Evolutionary conservation across 345 rosid genomes (phyloP).

Genomic region (Balakata baccata): DNA sequence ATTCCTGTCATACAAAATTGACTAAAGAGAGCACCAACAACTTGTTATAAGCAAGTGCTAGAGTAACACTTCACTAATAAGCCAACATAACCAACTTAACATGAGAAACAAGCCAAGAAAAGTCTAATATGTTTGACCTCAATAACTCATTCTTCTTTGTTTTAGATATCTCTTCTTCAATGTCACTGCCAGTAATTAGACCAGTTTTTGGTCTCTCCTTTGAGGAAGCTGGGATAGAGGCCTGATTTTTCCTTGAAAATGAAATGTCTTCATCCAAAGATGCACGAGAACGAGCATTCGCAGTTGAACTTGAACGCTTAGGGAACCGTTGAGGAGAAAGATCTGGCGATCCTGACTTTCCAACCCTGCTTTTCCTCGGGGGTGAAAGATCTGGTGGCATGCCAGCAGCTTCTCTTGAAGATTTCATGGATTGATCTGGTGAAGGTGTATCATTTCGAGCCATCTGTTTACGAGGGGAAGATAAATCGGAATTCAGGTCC

Average conservation of each 20-base stretch:
- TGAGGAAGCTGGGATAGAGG: conserved; percentile 31
- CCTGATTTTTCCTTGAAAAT: conserved; percentile 54
- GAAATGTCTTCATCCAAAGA: conserved; percentile 45
- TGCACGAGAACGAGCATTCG: conserved; percentile 16
- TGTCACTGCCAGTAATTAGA: conserved; percentile 64
- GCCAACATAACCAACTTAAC: conserved; percentile 7
- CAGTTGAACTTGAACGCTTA: conserved; percentile 20
- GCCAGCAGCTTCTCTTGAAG: conserved; percentile 30
- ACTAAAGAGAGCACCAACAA: background rate
- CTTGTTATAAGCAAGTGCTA: background rate
- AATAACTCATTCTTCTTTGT: conserved; percentile 52
- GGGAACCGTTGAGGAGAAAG: conserved; percentile 13
- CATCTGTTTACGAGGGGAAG: conserved; percentile 32
- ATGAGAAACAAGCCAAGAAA: background rate
- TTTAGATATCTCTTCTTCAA: conserved; percentile 51
- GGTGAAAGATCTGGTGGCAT: conserved; percentile 58
- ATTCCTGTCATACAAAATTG: background rate
- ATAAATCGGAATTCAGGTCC: conserved; percentile 11
- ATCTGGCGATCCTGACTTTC: conserved; percentile 15
- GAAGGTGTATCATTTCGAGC: conserved; percentile 59
- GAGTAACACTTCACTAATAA: background rate
- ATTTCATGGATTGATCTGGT: conserved; percentile 43
- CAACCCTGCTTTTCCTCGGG: conserved; percentile 38
- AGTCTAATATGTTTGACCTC: conserved; percentile 38
- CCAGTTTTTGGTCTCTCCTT: conserved; percentile 57